Percentiles rank a stretch among this genome's conserved stretches.
These are phyloP conservation scores for Endocarpon pusillum DNA, from an alignment of 495 filamentous ascomycete genomes.

Conservation along the genomic window DNA sequence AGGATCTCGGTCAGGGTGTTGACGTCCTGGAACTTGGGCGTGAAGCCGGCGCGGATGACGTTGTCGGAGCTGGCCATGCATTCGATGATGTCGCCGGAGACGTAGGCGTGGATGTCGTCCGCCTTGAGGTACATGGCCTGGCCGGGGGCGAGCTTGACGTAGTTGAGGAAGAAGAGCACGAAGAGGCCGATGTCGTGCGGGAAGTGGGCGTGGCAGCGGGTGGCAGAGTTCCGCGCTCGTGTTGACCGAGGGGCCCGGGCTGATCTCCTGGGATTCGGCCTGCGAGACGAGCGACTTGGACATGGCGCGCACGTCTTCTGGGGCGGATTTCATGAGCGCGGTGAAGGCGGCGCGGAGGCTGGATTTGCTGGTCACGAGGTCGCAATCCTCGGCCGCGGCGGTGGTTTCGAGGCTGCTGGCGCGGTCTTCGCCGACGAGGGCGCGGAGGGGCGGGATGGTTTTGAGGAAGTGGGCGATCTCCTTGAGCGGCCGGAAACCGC, in stretches of 20 bases:
- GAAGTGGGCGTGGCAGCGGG: conserved; percentile 59
- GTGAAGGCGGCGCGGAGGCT: conserved; percentile 59
- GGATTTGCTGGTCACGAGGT: conserved; percentile 65
- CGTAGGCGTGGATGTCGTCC: conserved; percentile 92
- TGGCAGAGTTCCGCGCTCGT: conserved; percentile 47
- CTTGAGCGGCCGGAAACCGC: conserved; percentile 75
- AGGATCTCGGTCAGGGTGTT: conserved; percentile 79
- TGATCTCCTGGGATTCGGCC: conserved; percentile 33
- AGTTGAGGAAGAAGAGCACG: conserved; percentile 69
- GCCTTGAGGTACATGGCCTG: conserved; percentile 94
- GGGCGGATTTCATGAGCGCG: conserved; percentile 58
- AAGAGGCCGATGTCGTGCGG: conserved; percentile 63
- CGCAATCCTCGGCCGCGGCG: conserved; percentile 47
- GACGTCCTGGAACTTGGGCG: conserved; percentile 96
- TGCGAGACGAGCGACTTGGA: conserved; percentile 48
- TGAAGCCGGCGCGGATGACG: conserved; percentile 91
- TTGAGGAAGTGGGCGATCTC: conserved; percentile 80
- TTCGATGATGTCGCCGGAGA: conserved; percentile 92
- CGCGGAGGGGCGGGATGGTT: conserved; percentile 51
- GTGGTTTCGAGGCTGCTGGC: conserved; percentile 8
- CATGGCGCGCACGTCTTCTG: conserved; percentile 44
- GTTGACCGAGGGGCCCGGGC: conserved; percentile 17
- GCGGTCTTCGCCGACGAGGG: conserved; percentile 48
- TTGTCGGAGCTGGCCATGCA: conserved; percentile 98
- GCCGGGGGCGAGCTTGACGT: conserved; percentile 60